Conservation (phyloP, 306 rosid genomes). For the Heteromeles arbutifolia region DNA sequence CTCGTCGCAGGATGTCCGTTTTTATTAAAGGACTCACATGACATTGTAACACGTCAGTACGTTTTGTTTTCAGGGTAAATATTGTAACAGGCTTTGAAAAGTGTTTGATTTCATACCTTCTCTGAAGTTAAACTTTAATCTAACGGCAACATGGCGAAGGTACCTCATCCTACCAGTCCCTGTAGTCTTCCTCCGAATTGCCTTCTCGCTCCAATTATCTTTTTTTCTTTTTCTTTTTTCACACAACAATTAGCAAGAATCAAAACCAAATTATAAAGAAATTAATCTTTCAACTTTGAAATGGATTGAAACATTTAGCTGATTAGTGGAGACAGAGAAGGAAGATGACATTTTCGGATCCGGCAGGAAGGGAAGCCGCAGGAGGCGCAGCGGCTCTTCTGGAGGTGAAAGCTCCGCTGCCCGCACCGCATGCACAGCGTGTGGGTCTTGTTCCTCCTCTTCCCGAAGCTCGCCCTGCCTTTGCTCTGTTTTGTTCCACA, state of each 20-base stretch:
- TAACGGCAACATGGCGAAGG: neutral
- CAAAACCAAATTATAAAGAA: too few species aligned
- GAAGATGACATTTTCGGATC: neutral
- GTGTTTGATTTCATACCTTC: neutral
- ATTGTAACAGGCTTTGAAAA: neutral
- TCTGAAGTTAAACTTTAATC: conserved; percentile 1
- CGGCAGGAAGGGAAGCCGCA: conserved; percentile 14
- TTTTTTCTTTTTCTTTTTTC: neutral
- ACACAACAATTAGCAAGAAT: neutral
- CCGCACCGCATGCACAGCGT: conserved; percentile 12
- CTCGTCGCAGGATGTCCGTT: too few species aligned
- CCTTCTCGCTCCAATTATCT: neutral
- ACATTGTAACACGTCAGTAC: too few species aligned
- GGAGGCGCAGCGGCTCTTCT: conserved; percentile 13
- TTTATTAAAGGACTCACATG: too few species aligned
- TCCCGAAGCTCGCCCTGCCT: conserved; percentile 13
- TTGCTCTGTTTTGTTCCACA: conserved; percentile 12
- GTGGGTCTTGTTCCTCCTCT: conserved; percentile 23
- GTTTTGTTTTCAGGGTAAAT: neutral
- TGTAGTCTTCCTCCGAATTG: neutral
- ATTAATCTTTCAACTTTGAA: too few species aligned
- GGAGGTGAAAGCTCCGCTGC: conserved; percentile 17
- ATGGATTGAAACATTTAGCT: too few species aligned
- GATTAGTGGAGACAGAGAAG: neutral
- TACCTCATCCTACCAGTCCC: conserved; percentile 1